phyloP scores from a whole-genome alignment of 768 basidiomycete species.

The Calocera cornea region DNA sequence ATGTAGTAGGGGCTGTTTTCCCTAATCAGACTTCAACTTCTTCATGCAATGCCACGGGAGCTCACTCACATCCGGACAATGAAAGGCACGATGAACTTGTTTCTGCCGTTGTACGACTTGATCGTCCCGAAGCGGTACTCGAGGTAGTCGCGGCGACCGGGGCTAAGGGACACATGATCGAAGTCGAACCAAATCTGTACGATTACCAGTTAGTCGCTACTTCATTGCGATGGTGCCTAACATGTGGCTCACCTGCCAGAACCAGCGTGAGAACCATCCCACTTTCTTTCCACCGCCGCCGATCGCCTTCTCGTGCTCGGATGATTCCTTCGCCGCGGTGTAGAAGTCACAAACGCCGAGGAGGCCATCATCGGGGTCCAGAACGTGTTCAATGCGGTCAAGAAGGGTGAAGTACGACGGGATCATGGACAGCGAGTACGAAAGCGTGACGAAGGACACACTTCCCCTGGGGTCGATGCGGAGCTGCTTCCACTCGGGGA shows the following conservation, averaged over 20 bases:
- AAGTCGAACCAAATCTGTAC: slow-evolving; percentile 31
- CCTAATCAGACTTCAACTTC: too few species aligned
- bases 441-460: slow-evolving; percentile 33
- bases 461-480: slow-evolving; percentile 40
- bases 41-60: slow-evolving; percentile 2
- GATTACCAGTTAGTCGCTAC: slow-evolving; percentile 12
- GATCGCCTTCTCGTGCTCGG: slow-evolving; percentile 46
- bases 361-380: slow-evolving; percentile 45
- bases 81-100: slow-evolving; percentile 52
- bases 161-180: slow-evolving; percentile 31
- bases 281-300: slow-evolving; percentile 48
- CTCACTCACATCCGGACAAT: slow-evolving; percentile 45
- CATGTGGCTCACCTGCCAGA: slow-evolving; percentile 46
- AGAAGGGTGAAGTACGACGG: slow-evolving; percentile 51
- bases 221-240: background rate
- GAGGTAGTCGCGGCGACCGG: slow-evolving; percentile 53
- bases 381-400: slow-evolving; percentile 52
- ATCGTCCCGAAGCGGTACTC: slow-evolving; percentile 69
- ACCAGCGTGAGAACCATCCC: slow-evolving; percentile 56
- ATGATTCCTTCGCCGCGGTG: slow-evolving; percentile 41
- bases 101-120: slow-evolving; percentile 60
- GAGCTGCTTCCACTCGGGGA: slow-evolving; percentile 45
- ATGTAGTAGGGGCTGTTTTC: slow-evolving; percentile 50
- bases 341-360: slow-evolving; percentile 66
- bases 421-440: slow-evolving; percentile 37